Evolutionary conservation across 106 monocot species (phyloP).

Genomic region (Dendrobium huoshanense): DNA sequence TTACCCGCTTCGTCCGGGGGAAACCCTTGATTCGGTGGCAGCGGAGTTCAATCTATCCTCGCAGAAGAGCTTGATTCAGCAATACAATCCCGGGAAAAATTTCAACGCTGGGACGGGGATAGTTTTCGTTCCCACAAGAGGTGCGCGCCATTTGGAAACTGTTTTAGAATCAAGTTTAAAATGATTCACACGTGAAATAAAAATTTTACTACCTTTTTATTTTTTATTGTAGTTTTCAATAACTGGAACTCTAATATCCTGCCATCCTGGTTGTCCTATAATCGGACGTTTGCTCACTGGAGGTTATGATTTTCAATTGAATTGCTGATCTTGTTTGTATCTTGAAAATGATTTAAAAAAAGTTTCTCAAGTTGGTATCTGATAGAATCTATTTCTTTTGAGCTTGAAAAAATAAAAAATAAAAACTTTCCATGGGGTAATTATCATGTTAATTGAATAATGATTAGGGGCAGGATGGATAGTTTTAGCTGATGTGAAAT

Average conservation of each 20-base stretch:
- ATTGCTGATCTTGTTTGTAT: background rate
- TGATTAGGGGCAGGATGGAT: background rate
- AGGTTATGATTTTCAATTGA: background rate
- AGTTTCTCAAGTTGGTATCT: background rate
- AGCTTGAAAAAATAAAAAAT: background rate
- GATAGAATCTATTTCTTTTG: background rate
- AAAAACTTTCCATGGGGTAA: background rate
- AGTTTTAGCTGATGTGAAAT: background rate
- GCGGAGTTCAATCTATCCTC: slow-evolving; percentile 16
- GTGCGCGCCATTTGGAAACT: slow-evolving; percentile 22
- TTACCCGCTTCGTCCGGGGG: slow-evolving; percentile 47
- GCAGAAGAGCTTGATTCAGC: slow-evolving; percentile 26
- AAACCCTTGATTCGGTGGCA: slow-evolving; percentile 45
- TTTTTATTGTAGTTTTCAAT: background rate
- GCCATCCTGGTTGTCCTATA: background rate
- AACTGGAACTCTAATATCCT: background rate
- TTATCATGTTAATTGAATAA: background rate
- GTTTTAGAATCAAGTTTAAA: background rate
- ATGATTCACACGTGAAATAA: background rate
- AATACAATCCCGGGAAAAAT: slow-evolving; percentile 47
- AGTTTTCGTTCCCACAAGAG: slow-evolving; percentile 50
- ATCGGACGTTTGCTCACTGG: too few species aligned
- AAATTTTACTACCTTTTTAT: background rate
- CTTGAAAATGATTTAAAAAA: background rate
- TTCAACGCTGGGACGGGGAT: slow-evolving; percentile 37